phyloP scores from a whole-genome alignment of 768 basidiomycete genomes.

The Lentinula boryana region DNA sequence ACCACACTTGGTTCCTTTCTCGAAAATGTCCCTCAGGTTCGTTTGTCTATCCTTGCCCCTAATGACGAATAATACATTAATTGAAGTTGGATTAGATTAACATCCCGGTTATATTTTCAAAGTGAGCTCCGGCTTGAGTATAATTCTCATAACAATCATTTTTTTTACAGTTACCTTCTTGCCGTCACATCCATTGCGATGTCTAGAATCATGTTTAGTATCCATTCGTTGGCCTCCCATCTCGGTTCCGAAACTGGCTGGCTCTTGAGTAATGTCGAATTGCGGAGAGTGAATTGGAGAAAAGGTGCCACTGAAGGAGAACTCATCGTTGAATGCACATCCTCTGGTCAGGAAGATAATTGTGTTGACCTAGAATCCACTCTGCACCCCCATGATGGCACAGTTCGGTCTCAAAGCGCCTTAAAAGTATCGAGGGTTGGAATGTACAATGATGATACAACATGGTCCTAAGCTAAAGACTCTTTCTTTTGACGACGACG shows the following conservation, averaged over 20 bases:
- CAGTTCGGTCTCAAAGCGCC: neutral
- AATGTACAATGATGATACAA: neutral
- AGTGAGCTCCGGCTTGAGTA: slow-evolving; percentile 15
- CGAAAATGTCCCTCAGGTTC: slow-evolving; percentile 20
- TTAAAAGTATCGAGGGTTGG: slow-evolving; percentile 3
- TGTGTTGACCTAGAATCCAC: neutral
- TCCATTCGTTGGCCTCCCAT: slow-evolving; percentile 34
- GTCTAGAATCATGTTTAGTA: slow-evolving; percentile 32
- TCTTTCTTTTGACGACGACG: too few species aligned
- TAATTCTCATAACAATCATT: neutral
- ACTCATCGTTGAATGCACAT: slow-evolving; percentile 24
- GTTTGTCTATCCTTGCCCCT: neutral
- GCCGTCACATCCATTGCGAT: slow-evolving; percentile 25
- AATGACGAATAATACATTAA: neutral
- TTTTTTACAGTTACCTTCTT: slow-evolving; percentile 13
- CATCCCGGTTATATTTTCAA: slow-evolving; percentile 29
- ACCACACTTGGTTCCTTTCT: slow-evolving; percentile 28
- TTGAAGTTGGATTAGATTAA: slow-evolving; percentile 22
- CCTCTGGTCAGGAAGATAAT: slow-evolving; percentile 9
- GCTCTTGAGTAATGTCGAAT: slow-evolving; percentile 39
- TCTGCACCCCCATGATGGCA: neutral
- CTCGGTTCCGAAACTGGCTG: slow-evolving; percentile 35
- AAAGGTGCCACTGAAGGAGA: slow-evolving; percentile 29
- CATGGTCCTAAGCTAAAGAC: neutral
- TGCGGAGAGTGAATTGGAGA: slow-evolving; percentile 35